Percentiles rank a stretch among this genome's conserved stretches.
Conservation (phyloP, 148 eudicot species). For the Nyssa sinensis region DNA sequence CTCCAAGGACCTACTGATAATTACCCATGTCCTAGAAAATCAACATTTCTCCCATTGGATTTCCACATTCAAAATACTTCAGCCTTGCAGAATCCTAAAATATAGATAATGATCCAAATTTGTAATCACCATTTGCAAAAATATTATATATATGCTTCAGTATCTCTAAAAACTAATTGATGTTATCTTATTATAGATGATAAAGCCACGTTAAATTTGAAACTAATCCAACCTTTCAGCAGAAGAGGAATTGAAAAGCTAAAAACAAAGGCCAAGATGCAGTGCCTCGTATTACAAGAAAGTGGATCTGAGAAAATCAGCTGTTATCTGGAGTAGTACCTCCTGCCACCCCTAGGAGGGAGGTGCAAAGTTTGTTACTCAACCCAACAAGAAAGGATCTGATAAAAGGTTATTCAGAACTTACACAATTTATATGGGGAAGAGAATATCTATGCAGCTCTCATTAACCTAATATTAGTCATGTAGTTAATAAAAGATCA, state of each 20-base stretch:
- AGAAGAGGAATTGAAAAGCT: not conserved
- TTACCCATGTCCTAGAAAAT: not conserved
- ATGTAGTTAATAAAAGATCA: not conserved
- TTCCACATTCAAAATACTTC: not conserved
- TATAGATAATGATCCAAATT: not conserved
- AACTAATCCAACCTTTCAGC: not conserved
- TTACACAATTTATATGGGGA: no score
- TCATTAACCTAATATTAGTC: not conserved
- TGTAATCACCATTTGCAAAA: not conserved
- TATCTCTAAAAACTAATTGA: not conserved
- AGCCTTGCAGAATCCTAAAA: not conserved
- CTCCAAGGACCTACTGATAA: not conserved
- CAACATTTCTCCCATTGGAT: not conserved
- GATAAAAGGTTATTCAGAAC: no score
- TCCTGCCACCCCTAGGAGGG: no score
- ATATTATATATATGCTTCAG: not conserved
- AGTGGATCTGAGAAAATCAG: not conserved
- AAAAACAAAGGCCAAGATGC: not conserved
- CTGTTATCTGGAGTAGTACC: no score
- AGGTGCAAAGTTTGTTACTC: no score
- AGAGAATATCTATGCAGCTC: not conserved
- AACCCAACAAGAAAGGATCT: no score
- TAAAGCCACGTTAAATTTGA: not conserved
- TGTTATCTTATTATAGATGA: not conserved
- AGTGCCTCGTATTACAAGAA: not conserved